Conservation (phyloP, 2,329 filamentous ascomycete species). For the Penicillium sp. region DNA sequence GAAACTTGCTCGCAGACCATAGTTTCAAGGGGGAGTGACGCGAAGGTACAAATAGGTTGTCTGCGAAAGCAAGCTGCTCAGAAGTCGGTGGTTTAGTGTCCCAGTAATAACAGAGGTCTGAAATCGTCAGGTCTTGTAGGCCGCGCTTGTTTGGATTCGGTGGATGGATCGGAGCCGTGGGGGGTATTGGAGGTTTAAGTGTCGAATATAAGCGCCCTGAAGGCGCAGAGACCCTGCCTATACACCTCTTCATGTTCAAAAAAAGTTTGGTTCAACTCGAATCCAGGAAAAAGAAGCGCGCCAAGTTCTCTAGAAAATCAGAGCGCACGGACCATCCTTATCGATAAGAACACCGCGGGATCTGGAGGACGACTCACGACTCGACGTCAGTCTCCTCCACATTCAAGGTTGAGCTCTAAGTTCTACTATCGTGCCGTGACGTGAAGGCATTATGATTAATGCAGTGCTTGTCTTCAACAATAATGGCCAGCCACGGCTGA, state of each 20-base stretch:
- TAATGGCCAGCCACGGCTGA: slow-evolving; percentile 91
- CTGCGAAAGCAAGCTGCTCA: slow-evolving; percentile 47
- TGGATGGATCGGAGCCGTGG: not conserved
- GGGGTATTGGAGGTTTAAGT: not conserved
- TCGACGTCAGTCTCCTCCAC: not conserved
- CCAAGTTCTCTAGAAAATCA: slow-evolving; percentile 22
- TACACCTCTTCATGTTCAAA: slow-evolving; percentile 7
- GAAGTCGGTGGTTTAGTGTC: slow-evolving; percentile 49
- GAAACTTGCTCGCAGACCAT: slow-evolving; percentile 62
- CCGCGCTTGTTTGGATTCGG: slow-evolving; percentile 25
- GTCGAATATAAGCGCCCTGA: slow-evolving; percentile 15
- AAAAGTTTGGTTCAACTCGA: not conserved
- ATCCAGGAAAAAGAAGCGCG: slow-evolving; percentile 1
- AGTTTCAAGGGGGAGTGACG: slow-evolving; percentile 56
- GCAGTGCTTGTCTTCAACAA: slow-evolving; percentile 99
- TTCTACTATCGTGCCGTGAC: not conserved
- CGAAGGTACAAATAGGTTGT: slow-evolving; percentile 45
- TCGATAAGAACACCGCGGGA: slow-evolving; percentile 8
- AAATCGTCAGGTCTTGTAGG: slow-evolving; percentile 32
- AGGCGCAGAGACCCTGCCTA: slow-evolving; percentile 3
- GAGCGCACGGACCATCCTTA: slow-evolving; percentile 19
- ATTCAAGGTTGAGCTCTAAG: not conserved
- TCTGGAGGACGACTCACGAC: not conserved
- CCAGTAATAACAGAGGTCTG: slow-evolving; percentile 49
- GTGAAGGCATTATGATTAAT: slow-evolving; percentile 84